Evolutionary conservation across 2,329 filamentous ascomycete genomes (phyloP).

Genomic region (Apiospora arundinis): DNA sequence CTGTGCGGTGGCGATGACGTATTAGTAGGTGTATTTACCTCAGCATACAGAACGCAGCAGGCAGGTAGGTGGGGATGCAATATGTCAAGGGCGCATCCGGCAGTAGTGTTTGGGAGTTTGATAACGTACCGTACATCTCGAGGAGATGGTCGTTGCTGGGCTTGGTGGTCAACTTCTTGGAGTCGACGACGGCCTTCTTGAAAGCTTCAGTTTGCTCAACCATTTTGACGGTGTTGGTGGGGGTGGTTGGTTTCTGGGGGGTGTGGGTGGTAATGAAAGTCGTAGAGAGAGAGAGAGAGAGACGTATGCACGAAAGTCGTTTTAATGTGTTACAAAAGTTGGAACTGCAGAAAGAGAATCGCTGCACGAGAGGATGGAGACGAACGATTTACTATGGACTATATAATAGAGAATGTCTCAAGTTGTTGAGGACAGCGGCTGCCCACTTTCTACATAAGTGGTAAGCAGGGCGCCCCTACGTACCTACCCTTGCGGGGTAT

Average conservation of each 20-base stretch:
- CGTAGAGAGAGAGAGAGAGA: neutral
- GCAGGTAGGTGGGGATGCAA: too few relatives aligned
- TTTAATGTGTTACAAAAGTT: neutral
- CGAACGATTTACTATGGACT: neutral
- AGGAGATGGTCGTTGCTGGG: constrained; percentile 70
- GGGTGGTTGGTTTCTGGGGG: constrained; percentile 20
- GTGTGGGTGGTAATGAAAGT: neutral
- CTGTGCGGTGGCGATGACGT: constrained; percentile 41
- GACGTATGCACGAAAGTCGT: neutral
- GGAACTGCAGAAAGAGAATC: neutral
- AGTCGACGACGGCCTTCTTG: constrained; percentile 64
- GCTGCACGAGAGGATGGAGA: neutral
- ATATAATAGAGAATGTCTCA: constrained; percentile 4
- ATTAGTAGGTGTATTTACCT: constrained; percentile 20
- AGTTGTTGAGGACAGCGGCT: constrained; percentile 5
- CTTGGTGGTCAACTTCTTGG: constrained; percentile 71
- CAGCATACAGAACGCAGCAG: neutral
- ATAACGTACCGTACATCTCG: constrained; percentile 62
- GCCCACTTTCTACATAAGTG: neutral
- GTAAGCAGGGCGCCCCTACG: neutral
- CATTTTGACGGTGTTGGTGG: constrained; percentile 31
- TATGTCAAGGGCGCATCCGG: too few relatives aligned
- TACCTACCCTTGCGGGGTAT: constrained; percentile 16
- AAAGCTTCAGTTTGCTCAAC: constrained; percentile 48
- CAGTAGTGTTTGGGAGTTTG: neutral